Conservation (phyloP, 169 alveolate species). For the Besnoitia besnoiti region DNA sequence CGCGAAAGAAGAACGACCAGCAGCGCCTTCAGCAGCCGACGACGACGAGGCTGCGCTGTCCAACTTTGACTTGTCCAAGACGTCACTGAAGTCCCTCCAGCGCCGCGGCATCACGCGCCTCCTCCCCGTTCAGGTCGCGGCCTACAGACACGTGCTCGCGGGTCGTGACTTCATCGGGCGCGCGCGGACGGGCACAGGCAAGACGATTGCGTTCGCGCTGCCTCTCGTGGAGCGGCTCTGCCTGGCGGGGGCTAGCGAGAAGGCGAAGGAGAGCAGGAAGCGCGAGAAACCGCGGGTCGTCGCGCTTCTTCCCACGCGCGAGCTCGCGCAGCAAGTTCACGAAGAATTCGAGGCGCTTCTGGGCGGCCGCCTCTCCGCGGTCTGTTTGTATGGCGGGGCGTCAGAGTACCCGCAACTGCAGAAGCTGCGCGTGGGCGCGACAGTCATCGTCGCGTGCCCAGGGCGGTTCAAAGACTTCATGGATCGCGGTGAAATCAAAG, state of each 20-base stretch:
- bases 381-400: constrained; percentile 53
- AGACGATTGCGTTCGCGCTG: constrained; percentile 61
- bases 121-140: not conserved
- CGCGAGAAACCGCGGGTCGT: not conserved
- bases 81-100: constrained; percentile 1
- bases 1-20: not conserved
- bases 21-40: too few relatives aligned
- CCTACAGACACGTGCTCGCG: not conserved
- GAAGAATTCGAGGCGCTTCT: constrained; percentile 30
- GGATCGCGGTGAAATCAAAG: not conserved
- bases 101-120: not conserved
- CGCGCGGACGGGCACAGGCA: constrained; percentile 67
- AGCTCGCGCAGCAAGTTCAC: constrained; percentile 63
- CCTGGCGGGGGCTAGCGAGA: not conserved
- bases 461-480: constrained; percentile 48
- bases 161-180: constrained; percentile 45
- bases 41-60: not conserved
- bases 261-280: not conserved
- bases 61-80: not conserved
- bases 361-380: constrained; percentile 19
- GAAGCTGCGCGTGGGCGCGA: not conserved
- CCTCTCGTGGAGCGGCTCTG: constrained; percentile 51
- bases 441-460: constrained; percentile 41
- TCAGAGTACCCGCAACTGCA: constrained; percentile 41
- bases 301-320: constrained; percentile 52